Evolutionary conservation across 2,329 filamentous ascomycete genomes (phyloP).

Genomic region (Fusarium praegraminearum): DNA sequence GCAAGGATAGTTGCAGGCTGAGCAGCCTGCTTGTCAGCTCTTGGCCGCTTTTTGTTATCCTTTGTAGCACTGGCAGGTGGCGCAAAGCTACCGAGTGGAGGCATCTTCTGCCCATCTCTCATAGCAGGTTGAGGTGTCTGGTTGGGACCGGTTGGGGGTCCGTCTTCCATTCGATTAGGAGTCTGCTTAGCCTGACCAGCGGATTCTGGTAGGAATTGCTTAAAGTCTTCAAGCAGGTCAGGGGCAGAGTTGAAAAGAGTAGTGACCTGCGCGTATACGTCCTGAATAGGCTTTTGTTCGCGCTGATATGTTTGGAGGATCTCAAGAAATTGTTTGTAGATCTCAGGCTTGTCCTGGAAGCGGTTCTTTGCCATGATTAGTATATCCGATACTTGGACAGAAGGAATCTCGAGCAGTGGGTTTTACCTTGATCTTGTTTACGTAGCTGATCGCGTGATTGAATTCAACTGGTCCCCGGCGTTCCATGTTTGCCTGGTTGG

Average conservation of each 20-base stretch:
- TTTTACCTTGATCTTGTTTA: conserved; percentile 98
- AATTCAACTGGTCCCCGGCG: conserved; percentile 97
- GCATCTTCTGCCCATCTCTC: conserved; percentile 80
- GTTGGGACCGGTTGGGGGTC: conserved; percentile 56
- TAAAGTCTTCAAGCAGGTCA: conserved; percentile 96
- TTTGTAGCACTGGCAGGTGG: conserved; percentile 84
- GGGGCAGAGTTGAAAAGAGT: conserved; percentile 92
- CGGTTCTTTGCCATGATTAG: conserved; percentile 75
- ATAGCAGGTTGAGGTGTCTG: conserved; percentile 67
- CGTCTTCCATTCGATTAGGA: conserved; percentile 70
- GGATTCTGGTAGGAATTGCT: conserved; percentile 96
- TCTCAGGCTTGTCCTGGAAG: conserved; percentile 95
- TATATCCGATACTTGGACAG: conserved; percentile 16
- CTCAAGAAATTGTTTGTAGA: conserved; percentile 99
- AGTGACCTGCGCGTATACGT: conserved; percentile 97
- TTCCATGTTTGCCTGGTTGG: conserved; percentile 74
- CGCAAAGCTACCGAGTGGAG: conserved; percentile 94
- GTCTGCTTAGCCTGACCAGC: conserved; percentile 65
- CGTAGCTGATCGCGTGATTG: conserved; percentile 98
- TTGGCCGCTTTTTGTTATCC: conserved; percentile 88
- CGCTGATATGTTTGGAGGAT: conserved; percentile 98
- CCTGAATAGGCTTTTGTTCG: conserved; percentile 97
- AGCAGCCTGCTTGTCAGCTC: conserved; percentile 67
- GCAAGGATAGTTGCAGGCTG: conserved; percentile 59
- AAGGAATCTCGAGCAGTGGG: neutral